phyloP scores from a whole-genome alignment of 2,329 filamentous ascomycete species.

The Colletotrichum cordylinicola region DNA sequence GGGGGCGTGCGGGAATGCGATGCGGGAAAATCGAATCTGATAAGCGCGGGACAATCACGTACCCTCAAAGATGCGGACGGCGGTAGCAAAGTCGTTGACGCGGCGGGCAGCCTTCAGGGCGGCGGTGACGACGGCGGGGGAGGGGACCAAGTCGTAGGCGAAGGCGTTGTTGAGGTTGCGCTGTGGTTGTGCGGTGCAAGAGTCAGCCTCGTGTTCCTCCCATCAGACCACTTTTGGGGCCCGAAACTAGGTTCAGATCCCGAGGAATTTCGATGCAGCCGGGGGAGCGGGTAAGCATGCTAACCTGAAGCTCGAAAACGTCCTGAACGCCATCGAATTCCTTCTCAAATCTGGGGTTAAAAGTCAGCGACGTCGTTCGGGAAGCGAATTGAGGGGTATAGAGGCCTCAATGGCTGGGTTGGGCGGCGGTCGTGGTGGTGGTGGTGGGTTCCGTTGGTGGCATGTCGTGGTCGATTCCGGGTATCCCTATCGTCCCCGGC shows the following conservation, averaged over 20 bases:
- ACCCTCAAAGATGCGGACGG: slow-evolving; percentile 99
- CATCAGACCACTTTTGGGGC: slow-evolving; percentile 26
- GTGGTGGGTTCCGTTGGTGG: background rate
- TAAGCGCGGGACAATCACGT: slow-evolving; percentile 38
- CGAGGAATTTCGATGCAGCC: background rate
- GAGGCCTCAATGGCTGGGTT: slow-evolving; percentile 7
- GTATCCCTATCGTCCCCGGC: slow-evolving; percentile 14
- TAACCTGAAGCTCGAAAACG: slow-evolving; percentile 99
- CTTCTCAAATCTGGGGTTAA: slow-evolving; percentile 86
- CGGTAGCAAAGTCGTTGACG: slow-evolving; percentile 98
- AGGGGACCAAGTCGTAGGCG: slow-evolving; percentile 99
- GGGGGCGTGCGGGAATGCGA: background rate
- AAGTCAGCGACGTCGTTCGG: background rate
- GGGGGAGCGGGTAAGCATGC: slow-evolving; percentile 27
- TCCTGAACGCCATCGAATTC: slow-evolving; percentile 98
- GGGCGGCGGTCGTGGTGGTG: background rate
- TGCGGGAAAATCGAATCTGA: background rate
- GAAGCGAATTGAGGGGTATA: background rate
- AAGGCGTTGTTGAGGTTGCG: slow-evolving; percentile 99
- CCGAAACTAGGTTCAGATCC: slow-evolving; percentile 9
- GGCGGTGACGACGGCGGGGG: slow-evolving; percentile 86
- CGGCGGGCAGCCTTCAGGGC: slow-evolving; percentile 92
- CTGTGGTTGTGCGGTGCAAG: slow-evolving; percentile 35
- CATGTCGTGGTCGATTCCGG: background rate
- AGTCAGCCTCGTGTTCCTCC: slow-evolving; percentile 11